These are phyloP conservation scores for Yamadazyma atlantica DNA, from an alignment of 1,139 yeast species.

Conservation along the genomic window DNA sequence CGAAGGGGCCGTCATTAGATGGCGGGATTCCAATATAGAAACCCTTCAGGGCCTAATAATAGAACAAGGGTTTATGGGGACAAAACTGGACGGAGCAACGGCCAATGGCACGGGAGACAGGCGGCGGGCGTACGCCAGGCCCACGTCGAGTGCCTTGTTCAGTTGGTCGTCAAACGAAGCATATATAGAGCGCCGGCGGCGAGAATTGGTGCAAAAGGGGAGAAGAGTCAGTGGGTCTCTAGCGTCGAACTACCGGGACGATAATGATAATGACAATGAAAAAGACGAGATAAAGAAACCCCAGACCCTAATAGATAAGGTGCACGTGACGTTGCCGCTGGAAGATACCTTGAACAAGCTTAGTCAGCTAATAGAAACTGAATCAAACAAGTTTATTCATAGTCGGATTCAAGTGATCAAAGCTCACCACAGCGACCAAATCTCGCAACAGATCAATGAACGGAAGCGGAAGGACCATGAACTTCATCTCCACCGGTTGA, in stretches of 20 bases:
- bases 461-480: constrained; percentile 45
- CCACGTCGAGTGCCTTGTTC: constrained; percentile 36
- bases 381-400: constrained; percentile 40
- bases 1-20: constrained; percentile 27
- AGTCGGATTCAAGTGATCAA: constrained; percentile 39
- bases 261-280: constrained; percentile 8
- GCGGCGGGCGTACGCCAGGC: constrained; percentile 9
- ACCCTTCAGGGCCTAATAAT: constrained; percentile 27
- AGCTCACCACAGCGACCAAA: constrained; percentile 41
- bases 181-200: constrained; percentile 34
- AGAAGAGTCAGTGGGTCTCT: constrained; percentile 4
- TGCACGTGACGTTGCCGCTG: constrained; percentile 14
- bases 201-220: constrained; percentile 20
- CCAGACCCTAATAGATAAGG: constrained; percentile 4
- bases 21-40: constrained; percentile 34
- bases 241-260: not conserved
- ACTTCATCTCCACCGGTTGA: constrained; percentile 33
- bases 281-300: constrained; percentile 5
- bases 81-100: constrained; percentile 11
- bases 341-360: constrained; percentile 26
- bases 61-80: constrained; percentile 26
- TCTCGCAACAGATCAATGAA: constrained; percentile 39
- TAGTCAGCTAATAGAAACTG: constrained; percentile 32
- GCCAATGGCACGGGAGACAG: not conserved
- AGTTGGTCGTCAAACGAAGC: constrained; percentile 48